Base-by-base conservation (phyloP, 2,329 filamentous ascomycete species). In the Podosphaera leucotricha region DNA sequence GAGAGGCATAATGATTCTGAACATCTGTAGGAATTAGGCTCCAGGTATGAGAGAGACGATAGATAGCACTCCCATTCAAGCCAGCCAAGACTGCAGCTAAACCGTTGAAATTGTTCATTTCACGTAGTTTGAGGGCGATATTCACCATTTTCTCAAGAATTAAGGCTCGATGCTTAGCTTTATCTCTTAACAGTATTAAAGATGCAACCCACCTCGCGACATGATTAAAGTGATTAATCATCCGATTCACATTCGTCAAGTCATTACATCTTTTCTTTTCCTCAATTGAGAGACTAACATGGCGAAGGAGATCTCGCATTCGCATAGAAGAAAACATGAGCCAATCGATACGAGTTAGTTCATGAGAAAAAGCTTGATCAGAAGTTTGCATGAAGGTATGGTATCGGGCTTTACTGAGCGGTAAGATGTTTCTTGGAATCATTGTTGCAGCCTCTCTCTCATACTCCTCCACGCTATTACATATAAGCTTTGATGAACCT, bases 121-220 rank as follows among this genome's bases (percentile, higher is more conserved):
- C 78, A 35, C 90, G 80, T 42, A 98, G 66, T 62, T 85, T 87
- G 55, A 78, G 57, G 30, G 87, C 86, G 53, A 98, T 76, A 43
- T 72, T 73, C 83, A 95, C 95, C 58, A 94, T 93, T 58, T 93
- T 94, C 59, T 94, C 87, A 45, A 98, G 64, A 63, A 90, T 87
- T 49, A 80, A 71, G 2, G 85, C 86, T 49, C 90, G 73, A 59
- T 98, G 90, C 60, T 95, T 95, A 10, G 90, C 78, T 63, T 98
- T 98, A 58, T 95, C 87, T 49, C 87, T 75, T 52, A 95, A 71
- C 7, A 98, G 66, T 44, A 87, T 75, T 70, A 87, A 79, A 56
- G 82, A 85, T 24, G 79, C 72, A 22, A 86, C 81, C 71, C 83
- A 87, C 53, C 75, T 77, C 10, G 82, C 81, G 44, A 87, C 66